Evolutionary conservation across 495 filamentous ascomycete genomes (phyloP), one percentile per base, ranked within the genome.

Genomic region (Neurospora sp.): DNA sequence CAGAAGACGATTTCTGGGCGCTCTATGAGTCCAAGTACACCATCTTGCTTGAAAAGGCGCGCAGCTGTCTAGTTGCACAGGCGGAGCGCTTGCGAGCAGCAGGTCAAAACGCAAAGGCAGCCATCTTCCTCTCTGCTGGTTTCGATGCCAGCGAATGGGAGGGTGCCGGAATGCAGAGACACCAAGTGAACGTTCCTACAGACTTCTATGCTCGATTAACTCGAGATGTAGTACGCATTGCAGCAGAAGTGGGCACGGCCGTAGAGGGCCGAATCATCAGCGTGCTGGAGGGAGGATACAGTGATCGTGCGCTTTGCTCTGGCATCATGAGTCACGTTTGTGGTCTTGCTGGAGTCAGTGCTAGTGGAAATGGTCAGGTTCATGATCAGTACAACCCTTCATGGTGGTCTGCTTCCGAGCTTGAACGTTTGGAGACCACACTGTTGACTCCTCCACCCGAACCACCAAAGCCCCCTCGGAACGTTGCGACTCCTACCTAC

Each of bases 91-190:
- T 93, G 14, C 82, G 83, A 12, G 80, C 81, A 42, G 76, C 83
- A 27, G 84, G 82, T 59, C 77, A 84, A 59, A 84, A 83, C 27
- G 91, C 94, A 40, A 93, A 90, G 76, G 93, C 91, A 8, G 94
- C 94, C 8, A 92, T 99, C 39, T 99, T 99, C 80, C 81, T 99
- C 39, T 97, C 94, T 40, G 95, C 96, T 1, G 96, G 96, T 0
- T 99, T 99, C 75, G 96, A 99, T 83, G 96, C 96, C 5, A 97
- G 94, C 77, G 93, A 98, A 78, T 94, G 92, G 89, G 96, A 99
- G 80, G 87, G 89, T n/a, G 79, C 85, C 4, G 93, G 91, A 2
- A 98, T 99, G 96, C 96, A 98, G 78, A 85, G 96, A 69, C 96
- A 99, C 81, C 89, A 90, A 70, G 93, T 96, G 72, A 96, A 97